Conservation (phyloP, 2,329 filamentous ascomycete species). For the Aspergillus floridensis region DNA sequence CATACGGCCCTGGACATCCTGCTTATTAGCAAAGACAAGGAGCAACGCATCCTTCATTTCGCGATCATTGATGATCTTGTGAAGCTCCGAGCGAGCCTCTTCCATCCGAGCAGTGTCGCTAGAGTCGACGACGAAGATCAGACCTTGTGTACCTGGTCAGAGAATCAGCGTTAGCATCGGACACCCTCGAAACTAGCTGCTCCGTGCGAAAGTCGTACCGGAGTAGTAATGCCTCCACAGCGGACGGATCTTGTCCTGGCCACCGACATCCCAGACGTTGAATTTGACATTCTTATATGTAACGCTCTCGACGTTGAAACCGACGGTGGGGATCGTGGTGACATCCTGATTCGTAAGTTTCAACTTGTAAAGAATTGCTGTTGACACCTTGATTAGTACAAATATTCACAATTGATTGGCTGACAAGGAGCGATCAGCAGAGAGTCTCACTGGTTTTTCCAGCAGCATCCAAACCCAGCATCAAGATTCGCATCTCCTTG, state of each 20-base stretch:
- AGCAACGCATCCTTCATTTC: slow-evolving; percentile 96
- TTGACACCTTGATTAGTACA: slow-evolving; percentile 2
- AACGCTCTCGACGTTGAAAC: slow-evolving; percentile 98
- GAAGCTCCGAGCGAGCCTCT: slow-evolving; percentile 87
- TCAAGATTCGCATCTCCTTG: slow-evolving; percentile 97
- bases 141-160: slow-evolving; percentile 77
- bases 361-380: slow-evolving; percentile 93
- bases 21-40: slow-evolving; percentile 98
- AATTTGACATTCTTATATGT: slow-evolving; percentile 99
- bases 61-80: slow-evolving; percentile 95
- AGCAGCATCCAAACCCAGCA: slow-evolving; percentile 95
- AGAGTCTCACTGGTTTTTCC: slow-evolving; percentile 76
- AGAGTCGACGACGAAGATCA: slow-evolving; percentile 98
- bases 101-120: slow-evolving; percentile 88
- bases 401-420: background rate
- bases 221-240: slow-evolving; percentile 97
- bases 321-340: slow-evolving; percentile 96
- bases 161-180: slow-evolving; percentile 4
- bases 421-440: background rate
- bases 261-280: slow-evolving; percentile 98
- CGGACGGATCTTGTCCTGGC: slow-evolving; percentile 97
- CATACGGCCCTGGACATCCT: slow-evolving; percentile 81
- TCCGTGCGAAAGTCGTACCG: slow-evolving; percentile 45
- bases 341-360: slow-evolving; percentile 93
- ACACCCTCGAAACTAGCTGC: background rate